Base-by-base conservation (phyloP, 345 rosid species). In the Arabidopsis suecica region DNA sequence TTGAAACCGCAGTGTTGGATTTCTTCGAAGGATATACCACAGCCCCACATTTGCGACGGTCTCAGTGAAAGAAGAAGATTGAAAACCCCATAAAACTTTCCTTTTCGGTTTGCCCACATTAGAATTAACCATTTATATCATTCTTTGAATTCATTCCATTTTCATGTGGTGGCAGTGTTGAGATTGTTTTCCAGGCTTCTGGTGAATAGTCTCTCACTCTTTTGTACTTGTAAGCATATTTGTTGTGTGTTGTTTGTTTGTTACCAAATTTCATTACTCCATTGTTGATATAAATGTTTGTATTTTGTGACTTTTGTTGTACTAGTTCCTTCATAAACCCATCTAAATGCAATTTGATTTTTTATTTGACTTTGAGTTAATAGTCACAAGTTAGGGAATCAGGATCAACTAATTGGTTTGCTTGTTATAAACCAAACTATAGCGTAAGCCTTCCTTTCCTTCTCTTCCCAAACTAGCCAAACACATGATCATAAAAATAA, bases 1-100 rank as follows among this genome's bases (percentile, higher is more conserved):
- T 95, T 79, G 99, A 92, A 85, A 82, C 71, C 7, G 92, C 90
- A 6, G 89, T 92, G 61, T 84, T 95, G 80, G 99, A 95, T 91
- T 91, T 95, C 92, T 95, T 95, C 0, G 97, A 95, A 81, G 99
- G 97, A 20, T 86, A 58, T 74, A 78, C 88, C 8, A 89, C 86
- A 20, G 86, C 97, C 71, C 96, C 86, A 74, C 94, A 88, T 79
- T 80, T 85, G 79, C 86, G 91, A 88, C 86, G 86, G 73, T 82
- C 93, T 59, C 87, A 86, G 57, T 75, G 55, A 82, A 70, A 62
- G 44, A 30, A 10, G 30, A 61, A 32, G 22, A 67, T 12, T 34
- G 72, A 64, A 48, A 49, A 51, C 0, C 22, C 64, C 41, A 64
- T 45, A 48, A 48, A 60, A 38, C 25, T 61, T 3, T 61, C 5